A percentile compares a stretch with the other conserved stretches of the same genome.
Evolutionary conservation across 73 alveolate genomes (phyloP).

Genomic region (Urostyla sp.): DNA sequence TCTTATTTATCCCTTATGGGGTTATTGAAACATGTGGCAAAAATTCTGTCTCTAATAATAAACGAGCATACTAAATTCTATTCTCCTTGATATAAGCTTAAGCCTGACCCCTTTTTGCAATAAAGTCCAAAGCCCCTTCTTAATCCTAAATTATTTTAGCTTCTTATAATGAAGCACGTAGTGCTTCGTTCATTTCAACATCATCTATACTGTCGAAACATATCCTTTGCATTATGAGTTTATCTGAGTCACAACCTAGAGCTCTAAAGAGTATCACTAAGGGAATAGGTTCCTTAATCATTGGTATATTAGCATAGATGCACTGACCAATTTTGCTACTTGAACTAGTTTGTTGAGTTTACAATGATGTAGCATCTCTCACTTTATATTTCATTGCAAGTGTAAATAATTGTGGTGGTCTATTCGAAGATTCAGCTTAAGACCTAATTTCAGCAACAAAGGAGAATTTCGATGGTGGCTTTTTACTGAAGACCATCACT

Average conservation of each 20-base stretch:
- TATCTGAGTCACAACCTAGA: slow-evolving; percentile 91
- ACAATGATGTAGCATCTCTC: slow-evolving; percentile 46
- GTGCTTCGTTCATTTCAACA: slow-evolving; percentile 87
- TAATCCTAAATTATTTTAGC: slow-evolving; percentile 75
- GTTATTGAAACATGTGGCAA: slow-evolving; percentile 95
- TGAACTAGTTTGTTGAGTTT: not conserved
- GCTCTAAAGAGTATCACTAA: slow-evolving; percentile 95
- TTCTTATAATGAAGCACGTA: slow-evolving; percentile 90
- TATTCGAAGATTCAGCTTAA: slow-evolving; percentile 74
- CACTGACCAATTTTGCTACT: slow-evolving; percentile 81
- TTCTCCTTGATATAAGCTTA: slow-evolving; percentile 74
- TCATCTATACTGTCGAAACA: slow-evolving; percentile 91
- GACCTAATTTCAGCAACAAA: slow-evolving; percentile 93
- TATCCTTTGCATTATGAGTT: slow-evolving; percentile 90
- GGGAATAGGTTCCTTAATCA: slow-evolving; percentile 92
- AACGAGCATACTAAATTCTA: slow-evolving; percentile 89
- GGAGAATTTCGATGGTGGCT: slow-evolving; percentile 89
- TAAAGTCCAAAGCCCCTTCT: slow-evolving; percentile 93
- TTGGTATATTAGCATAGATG: slow-evolving; percentile 88
- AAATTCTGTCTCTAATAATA: slow-evolving; percentile 92
- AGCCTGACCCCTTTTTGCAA: slow-evolving; percentile 92
- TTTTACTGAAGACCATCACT: slow-evolving; percentile 95
- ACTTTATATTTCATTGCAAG: slow-evolving; percentile 71
- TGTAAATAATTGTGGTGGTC: slow-evolving; percentile 80
- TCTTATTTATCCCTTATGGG: slow-evolving; percentile 84